phyloP scores from a whole-genome alignment of 352 stramenopile genomes.

The Thalassiosira mediterranea region DNA sequence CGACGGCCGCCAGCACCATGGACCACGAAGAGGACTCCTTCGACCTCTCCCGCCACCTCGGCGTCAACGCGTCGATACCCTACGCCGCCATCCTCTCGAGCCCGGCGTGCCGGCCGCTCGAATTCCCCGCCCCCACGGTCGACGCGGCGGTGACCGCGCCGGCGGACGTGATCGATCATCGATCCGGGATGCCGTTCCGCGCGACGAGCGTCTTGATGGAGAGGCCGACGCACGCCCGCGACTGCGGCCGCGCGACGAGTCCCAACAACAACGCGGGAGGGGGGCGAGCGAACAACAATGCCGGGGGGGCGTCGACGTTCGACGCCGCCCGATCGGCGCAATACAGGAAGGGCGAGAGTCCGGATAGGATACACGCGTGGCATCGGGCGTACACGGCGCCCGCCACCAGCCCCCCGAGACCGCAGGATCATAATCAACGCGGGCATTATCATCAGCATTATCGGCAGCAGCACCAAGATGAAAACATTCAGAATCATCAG shows the following conservation, averaged over 20 bases:
- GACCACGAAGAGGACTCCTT: slow-evolving; percentile 1
- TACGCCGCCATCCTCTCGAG: slow-evolving; percentile 41
- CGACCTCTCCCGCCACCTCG: not conserved
- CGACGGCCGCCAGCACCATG: not conserved
- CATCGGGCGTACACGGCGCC: not conserved
- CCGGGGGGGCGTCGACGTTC: too few relatives aligned
- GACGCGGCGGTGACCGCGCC: slow-evolving; percentile 23
- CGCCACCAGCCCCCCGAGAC: not conserved
- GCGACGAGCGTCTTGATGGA: slow-evolving; percentile 41
- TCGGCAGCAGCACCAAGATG: not conserved
- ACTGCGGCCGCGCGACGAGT: slow-evolving; percentile 8
- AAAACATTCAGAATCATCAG: not conserved
- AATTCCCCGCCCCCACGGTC: slow-evolving; percentile 68
- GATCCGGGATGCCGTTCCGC: slow-evolving; percentile 45
- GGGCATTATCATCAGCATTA: too few relatives aligned
- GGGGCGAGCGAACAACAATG: too few relatives aligned
- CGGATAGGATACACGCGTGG: too few relatives aligned
- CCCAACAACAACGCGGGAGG: too few relatives aligned
- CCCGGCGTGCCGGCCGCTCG: slow-evolving; percentile 53
- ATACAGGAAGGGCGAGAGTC: too few relatives aligned
- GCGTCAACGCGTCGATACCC: slow-evolving; percentile 44
- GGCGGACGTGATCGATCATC: slow-evolving; percentile 52
- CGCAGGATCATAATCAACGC: not conserved
- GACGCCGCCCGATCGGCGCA: too few relatives aligned
- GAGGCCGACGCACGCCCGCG: slow-evolving; percentile 21